Evolutionary conservation across 768 basidiomycete genomes (phyloP).

Genomic region (Tricholoma matsutake): DNA sequence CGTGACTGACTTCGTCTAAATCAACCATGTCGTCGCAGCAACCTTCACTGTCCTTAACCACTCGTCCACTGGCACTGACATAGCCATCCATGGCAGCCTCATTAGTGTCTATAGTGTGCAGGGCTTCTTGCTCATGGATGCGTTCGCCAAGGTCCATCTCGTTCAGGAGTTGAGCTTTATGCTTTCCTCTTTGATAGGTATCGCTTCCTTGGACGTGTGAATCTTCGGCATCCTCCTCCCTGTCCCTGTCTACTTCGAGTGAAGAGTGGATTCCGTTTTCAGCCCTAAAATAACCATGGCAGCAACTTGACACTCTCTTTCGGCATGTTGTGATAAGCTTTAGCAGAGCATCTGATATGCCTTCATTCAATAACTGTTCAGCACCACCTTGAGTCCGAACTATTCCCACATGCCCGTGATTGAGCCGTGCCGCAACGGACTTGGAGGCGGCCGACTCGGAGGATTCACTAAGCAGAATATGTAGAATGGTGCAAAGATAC

Average conservation of each 20-base stretch:
- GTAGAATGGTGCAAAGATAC: constrained; percentile 49
- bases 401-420: neutral
- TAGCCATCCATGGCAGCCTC: constrained; percentile 7
- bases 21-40: constrained; percentile 12
- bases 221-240: neutral
- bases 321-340: constrained; percentile 14
- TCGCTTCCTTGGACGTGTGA: neutral
- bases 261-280: neutral
- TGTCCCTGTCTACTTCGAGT: neutral
- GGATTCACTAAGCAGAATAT: constrained; percentile 28
- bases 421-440: constrained; percentile 2
- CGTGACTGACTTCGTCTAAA: constrained; percentile 36
- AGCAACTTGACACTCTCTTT: constrained; percentile 2
- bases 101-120: neutral
- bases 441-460: neutral
- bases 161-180: neutral
- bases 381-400: neutral
- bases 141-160: constrained; percentile 6
- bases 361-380: constrained; percentile 11
- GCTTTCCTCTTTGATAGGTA: neutral
- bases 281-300: neutral
- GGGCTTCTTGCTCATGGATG: neutral
- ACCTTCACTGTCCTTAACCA: constrained; percentile 7
- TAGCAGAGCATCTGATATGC: constrained; percentile 13
- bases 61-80: constrained; percentile 14